Percentiles rank a stretch among this genome's conserved stretches.
Conservation (phyloP, 2,329 filamentous ascomycete species). For the Erysiphe neolycopersici region DNA sequence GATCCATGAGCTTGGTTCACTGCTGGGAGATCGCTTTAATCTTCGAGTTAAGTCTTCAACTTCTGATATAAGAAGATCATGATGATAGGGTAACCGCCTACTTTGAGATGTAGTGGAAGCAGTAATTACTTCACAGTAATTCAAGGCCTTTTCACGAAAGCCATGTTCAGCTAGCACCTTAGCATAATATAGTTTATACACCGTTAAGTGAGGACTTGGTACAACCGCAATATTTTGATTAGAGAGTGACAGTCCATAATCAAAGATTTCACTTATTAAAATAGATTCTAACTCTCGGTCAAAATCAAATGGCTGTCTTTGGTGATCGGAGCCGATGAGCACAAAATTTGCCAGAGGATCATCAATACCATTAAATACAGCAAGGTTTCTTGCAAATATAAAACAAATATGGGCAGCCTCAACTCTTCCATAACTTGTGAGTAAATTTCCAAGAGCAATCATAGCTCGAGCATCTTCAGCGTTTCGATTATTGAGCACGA, state of each 20-base stretch:
- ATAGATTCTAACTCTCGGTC: conserved; percentile 61
- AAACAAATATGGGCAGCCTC: conserved; percentile 91
- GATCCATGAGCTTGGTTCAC: conserved; percentile 66
- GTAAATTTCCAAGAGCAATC: conserved; percentile 51
- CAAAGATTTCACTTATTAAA: conserved; percentile 88
- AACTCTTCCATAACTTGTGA: conserved; percentile 61
- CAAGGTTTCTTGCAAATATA: conserved; percentile 48
- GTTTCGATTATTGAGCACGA: conserved; percentile 75
- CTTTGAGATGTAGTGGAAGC: conserved; percentile 54
- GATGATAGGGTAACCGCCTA: conserved; percentile 65
- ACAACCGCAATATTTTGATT: conserved; percentile 25
- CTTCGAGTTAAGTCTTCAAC: conserved; percentile 67
- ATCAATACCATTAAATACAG: conserved; percentile 58
- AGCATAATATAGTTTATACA: conserved; percentile 80
- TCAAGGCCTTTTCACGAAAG: conserved; percentile 53
- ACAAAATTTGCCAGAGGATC: conserved; percentile 57
- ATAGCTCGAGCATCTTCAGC: conserved; percentile 52
- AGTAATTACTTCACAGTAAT: conserved; percentile 72
- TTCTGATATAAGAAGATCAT: conserved; percentile 41
- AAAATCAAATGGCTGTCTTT: conserved; percentile 40
- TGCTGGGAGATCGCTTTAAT: conserved; percentile 62
- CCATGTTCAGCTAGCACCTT: conserved; percentile 64
- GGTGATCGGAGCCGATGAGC: conserved; percentile 63
- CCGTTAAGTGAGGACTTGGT: conserved; percentile 54
- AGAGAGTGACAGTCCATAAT: conserved; percentile 59